Evolutionary conservation across 495 filamentous ascomycete species (phyloP).

Genomic region (Beverwykella pulmonaria): DNA sequence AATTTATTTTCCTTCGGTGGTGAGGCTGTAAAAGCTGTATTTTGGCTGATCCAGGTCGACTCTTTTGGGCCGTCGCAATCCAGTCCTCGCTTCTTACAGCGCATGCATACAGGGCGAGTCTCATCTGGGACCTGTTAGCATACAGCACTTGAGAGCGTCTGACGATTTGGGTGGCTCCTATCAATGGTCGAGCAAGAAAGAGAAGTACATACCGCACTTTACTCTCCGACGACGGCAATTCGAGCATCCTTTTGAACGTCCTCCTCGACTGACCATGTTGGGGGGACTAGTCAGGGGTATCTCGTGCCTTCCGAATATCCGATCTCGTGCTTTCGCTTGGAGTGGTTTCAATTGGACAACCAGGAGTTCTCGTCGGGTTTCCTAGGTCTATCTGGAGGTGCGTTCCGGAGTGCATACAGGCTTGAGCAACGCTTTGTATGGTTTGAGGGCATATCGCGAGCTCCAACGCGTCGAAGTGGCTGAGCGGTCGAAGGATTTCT

Average conservation of each 20-base stretch:
- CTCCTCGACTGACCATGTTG: slow-evolving; percentile 22
- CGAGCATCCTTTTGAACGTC: slow-evolving; percentile 21
- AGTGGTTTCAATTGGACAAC: background rate
- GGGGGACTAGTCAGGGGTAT: background rate
- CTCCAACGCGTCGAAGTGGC: background rate
- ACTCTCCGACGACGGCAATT: slow-evolving; percentile 19
- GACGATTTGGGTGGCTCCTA: too few species aligned
- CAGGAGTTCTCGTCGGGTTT: background rate
- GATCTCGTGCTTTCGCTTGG: background rate
- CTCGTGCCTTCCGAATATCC: background rate
- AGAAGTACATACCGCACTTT: slow-evolving; percentile 26
- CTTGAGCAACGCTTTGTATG: background rate
- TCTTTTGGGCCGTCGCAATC: slow-evolving; percentile 24
- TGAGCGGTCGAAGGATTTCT: background rate
- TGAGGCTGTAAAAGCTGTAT: background rate
- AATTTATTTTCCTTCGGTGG: background rate
- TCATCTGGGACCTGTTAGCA: slow-evolving; percentile 14
- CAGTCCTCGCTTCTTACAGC: slow-evolving; percentile 16
- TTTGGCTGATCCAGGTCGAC: slow-evolving; percentile 18
- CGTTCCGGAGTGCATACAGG: background rate
- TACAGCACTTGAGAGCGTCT: background rate
- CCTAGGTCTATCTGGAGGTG: background rate
- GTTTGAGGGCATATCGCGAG: background rate
- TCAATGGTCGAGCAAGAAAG: background rate
- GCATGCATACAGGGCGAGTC: slow-evolving; percentile 15